Evolutionary conservation across 78 protist species (phyloP).

Genomic region (Polysphondylium violaceum): DNA sequence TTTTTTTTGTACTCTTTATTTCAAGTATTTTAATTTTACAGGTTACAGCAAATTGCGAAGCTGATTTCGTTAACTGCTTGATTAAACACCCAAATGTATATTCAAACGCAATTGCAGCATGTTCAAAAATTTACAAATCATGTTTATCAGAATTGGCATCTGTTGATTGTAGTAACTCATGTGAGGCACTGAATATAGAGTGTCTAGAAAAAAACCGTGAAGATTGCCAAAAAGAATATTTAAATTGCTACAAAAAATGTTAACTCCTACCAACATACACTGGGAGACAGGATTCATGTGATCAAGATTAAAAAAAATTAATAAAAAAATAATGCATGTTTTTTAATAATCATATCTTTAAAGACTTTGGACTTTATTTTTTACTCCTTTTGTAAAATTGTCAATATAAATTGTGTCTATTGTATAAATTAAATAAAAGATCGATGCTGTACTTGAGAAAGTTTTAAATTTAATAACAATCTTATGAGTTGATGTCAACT

Average conservation of each 20-base stretch:
- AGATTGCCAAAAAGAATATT: not conserved
- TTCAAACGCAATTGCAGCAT: conserved; percentile 1
- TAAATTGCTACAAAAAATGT: not conserved
- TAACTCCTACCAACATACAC: not conserved
- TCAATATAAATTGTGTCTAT: not conserved
- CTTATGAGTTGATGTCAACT: too few species aligned
- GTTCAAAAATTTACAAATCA: not conserved
- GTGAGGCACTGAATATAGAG: not conserved
- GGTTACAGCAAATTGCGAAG: not conserved
- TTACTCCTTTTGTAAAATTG: not conserved
- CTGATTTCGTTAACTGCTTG: conserved; percentile 3
- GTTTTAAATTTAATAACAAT: too few species aligned
- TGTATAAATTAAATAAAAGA: not conserved
- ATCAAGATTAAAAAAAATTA: not conserved
- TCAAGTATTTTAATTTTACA: conserved; percentile 10
- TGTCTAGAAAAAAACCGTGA: not conserved
- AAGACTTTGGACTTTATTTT: not conserved
- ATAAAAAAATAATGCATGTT: not conserved
- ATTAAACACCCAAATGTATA: conserved; percentile 3
- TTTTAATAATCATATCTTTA: not conserved
- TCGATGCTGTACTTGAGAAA: not conserved
- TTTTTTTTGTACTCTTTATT: conserved; percentile 4
- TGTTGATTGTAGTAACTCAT: not conserved
- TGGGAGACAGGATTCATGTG: not conserved
- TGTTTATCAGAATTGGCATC: not conserved